phyloP scores from a whole-genome alignment of 352 stramenopile species.

The Phytophthora sansomeana region DNA sequence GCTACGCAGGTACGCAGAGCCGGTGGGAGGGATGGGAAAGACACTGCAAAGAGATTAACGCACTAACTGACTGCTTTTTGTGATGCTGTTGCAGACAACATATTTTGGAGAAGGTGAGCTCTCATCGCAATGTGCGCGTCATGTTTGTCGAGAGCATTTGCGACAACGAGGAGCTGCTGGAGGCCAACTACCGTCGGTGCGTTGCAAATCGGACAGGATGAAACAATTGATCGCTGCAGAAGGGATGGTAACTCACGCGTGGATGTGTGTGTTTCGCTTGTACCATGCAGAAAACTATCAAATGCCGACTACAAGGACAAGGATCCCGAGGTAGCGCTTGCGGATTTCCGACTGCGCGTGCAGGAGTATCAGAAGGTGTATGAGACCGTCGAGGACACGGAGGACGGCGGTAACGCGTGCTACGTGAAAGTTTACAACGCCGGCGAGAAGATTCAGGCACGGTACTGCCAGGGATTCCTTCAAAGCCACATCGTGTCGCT shows the following conservation, averaged over 20 bases:
- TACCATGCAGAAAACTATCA: conserved; percentile 58
- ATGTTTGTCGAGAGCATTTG: conserved; percentile 97
- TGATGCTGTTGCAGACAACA: conserved; percentile 40
- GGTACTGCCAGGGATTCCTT: conserved; percentile 88
- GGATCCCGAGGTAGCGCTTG: conserved; percentile 85
- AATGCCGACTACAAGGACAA: conserved; percentile 94
- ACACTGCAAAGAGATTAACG: not conserved
- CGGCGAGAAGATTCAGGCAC: conserved; percentile 92
- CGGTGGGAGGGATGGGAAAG: not conserved
- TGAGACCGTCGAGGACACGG: conserved; percentile 91
- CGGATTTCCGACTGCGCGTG: conserved; percentile 90
- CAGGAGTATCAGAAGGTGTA: conserved; percentile 95
- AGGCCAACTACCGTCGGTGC: conserved; percentile 91
- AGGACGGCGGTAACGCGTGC: conserved; percentile 79
- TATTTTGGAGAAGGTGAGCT: conserved; percentile 72
- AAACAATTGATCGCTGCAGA: conserved; percentile 13
- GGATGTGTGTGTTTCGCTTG: conserved; percentile 20
- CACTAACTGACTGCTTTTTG: conserved; percentile 1
- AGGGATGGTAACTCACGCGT: conserved; percentile 29
- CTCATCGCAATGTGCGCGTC: conserved; percentile 79
- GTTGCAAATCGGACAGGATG: conserved; percentile 33
- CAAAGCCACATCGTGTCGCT: conserved; percentile 90
- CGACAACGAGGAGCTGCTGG: conserved; percentile 92
- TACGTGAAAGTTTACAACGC: conserved; percentile 95
- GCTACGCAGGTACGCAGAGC: conserved; percentile 47